Evolutionary conservation across 441 rosid genomes (phyloP), one percentile per base, ranked within the genome.

Genomic region (Kokia cookei): DNA sequence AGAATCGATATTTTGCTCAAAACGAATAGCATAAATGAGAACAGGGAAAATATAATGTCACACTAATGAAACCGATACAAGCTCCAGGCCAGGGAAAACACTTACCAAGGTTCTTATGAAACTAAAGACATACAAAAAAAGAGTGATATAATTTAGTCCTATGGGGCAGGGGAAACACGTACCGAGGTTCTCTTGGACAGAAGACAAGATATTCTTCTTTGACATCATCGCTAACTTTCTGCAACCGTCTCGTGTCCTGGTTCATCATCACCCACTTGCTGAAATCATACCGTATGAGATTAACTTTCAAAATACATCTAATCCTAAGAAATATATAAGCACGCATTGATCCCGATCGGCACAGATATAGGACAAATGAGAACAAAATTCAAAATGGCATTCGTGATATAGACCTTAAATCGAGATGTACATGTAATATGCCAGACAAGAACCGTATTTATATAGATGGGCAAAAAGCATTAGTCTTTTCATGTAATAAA

Each of bases 251-350:
- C 6, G 97, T 93, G 77, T 91, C 91, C 78, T 90, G 90, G 82
- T 93, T 95, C 98, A 95, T 95, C 99, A 91, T 95, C 83, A 95
- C 96, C 99, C 99, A 95, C 86, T 95, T 93, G 83, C 98, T 95
- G 93, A 80, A 76, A 90, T 71, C 78, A 80, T 67, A 65, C n/a
- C 54, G 35, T 69, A 55, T 40, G 55, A 9, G 42, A 47, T 80
- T 62, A 81, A 70, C 72, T 73, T 55, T 24, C 43, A 75, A 26
- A 27, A 77, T 15, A 69, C 26, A 43, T 10, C 47, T 65, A 13
- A 22, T 29, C 43, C 58, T 72, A 70, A 40, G 51, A 76, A 22
- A 75, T 35, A 48, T 45, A 75, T 59, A 4, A 2, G 67, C 43
- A 69, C 9, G 60, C 40, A 17, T 54, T 45, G 40, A 3, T 64